phyloP scores from a whole-genome alignment of 371 early-diverging fungal species.

The Apophysomyces ossiformis region DNA sequence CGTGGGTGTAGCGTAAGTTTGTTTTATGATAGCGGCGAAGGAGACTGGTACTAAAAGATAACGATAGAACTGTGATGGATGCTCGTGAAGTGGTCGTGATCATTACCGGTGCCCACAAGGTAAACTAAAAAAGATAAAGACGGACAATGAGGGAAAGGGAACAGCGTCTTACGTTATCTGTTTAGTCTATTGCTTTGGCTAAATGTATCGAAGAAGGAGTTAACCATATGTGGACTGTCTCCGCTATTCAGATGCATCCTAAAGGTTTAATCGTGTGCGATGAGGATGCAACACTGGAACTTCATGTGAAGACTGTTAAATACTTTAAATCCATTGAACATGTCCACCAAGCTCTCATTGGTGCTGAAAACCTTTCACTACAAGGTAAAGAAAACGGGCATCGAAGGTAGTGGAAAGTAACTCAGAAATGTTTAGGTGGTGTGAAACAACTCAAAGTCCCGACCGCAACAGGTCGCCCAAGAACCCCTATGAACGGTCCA shows the following conservation, averaged over 20 bases:
- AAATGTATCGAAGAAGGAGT: slow-evolving; percentile 86
- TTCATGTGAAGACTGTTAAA: slow-evolving; percentile 77
- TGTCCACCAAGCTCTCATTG: slow-evolving; percentile 83
- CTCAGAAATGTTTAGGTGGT: slow-evolving; percentile 15
- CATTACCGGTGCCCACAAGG: slow-evolving; percentile 89
- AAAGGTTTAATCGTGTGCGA: slow-evolving; percentile 85
- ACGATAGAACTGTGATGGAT: slow-evolving; percentile 79
- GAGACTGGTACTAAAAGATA: slow-evolving; percentile 9
- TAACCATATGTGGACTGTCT: slow-evolving; percentile 91
- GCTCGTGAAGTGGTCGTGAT: slow-evolving; percentile 86
- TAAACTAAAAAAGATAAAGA: slow-evolving; percentile 29
- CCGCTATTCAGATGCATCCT: slow-evolving; percentile 84
- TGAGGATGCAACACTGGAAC: slow-evolving; percentile 88
- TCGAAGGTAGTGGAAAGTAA: not conserved
- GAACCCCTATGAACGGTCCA: slow-evolving; percentile 28
- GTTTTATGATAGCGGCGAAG: too few species aligned
- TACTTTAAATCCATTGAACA: slow-evolving; percentile 92
- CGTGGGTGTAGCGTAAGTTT: slow-evolving; percentile 78
- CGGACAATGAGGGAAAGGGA: not conserved
- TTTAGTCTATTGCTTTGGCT: slow-evolving; percentile 72
- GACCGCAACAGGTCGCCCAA: slow-evolving; percentile 16
- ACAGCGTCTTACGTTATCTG: not conserved
- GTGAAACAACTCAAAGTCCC: slow-evolving; percentile 22
- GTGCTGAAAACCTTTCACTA: slow-evolving; percentile 79
- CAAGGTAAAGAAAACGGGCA: slow-evolving; percentile 52